Evolutionary conservation across 2,329 filamentous ascomycete species (phyloP).

Genomic region (Emmonsiellopsis sp.): DNA sequence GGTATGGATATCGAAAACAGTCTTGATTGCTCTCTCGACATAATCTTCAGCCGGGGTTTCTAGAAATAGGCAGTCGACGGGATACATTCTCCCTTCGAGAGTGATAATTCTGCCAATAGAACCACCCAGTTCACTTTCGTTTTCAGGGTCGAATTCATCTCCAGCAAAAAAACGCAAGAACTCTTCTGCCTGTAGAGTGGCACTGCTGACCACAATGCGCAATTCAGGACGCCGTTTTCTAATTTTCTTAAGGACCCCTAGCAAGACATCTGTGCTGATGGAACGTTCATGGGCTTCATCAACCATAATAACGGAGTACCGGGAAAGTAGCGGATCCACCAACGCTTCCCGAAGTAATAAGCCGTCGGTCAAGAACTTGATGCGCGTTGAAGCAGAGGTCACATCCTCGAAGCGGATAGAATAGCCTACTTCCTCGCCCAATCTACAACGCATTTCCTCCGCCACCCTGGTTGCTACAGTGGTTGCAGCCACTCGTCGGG

Average conservation of each 20-base stretch:
- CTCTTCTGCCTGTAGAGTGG: constrained; percentile 80
- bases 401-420: constrained; percentile 88
- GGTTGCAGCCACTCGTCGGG: constrained; percentile 79
- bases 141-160: constrained; percentile 27
- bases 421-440: constrained; percentile 88
- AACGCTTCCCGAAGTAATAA: constrained; percentile 84
- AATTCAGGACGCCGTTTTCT: constrained; percentile 68
- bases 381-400: constrained; percentile 71
- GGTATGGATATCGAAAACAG: constrained; percentile 78
- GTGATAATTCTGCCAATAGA: constrained; percentile 61
- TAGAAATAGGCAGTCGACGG: constrained; percentile 77
- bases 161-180: constrained; percentile 70
- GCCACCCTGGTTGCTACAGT: constrained; percentile 83
- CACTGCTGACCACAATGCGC: constrained; percentile 83
- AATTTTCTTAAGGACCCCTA: constrained; percentile 89
- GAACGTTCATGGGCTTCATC: constrained; percentile 95
- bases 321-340: constrained; percentile 79
- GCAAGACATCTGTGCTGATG: constrained; percentile 79
- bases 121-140: constrained; percentile 28
- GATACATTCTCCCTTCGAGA: constrained; percentile 77
- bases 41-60: constrained; percentile 75
- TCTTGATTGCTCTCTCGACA: constrained; percentile 69
- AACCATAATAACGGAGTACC: constrained; percentile 95
- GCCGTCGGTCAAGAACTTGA: constrained; percentile 95
- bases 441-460: constrained; percentile 73